These are phyloP conservation scores for Coemansia sp. DNA, from an alignment of 192 early-diverging fungal species.

Conservation along the genomic window DNA sequence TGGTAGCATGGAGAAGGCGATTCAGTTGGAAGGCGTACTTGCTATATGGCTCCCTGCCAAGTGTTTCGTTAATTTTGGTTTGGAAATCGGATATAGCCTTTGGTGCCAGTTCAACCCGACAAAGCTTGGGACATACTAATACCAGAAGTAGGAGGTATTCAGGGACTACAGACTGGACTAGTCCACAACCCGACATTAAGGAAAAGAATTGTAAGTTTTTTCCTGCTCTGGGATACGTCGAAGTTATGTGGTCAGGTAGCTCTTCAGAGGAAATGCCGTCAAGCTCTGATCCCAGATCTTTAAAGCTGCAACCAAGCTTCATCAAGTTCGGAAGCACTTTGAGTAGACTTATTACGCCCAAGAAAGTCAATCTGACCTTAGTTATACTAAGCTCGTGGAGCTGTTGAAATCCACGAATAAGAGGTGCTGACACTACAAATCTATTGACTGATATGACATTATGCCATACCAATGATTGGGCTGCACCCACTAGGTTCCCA, in stretches of 20 bases:
- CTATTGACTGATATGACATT: too few relatives aligned
- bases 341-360: neutral
- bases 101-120: neutral
- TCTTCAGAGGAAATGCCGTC: neutral
- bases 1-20: too few relatives aligned
- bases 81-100: neutral
- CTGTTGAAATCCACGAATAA: neutral
- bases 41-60: too few relatives aligned
- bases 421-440: neutral
- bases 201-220: neutral
- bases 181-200: neutral
- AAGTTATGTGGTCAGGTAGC: neutral
- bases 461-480: neutral
- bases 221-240: neutral
- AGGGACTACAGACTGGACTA: neutral
- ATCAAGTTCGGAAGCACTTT: neutral
- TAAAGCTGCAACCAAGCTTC: neutral
- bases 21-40: too few relatives aligned
- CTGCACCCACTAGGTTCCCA: conserved; percentile 54
- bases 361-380: neutral
- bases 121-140: neutral
- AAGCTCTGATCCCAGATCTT: neutral
- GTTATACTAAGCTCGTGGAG: neutral
- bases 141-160: neutral
- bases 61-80: neutral